Evolutionary conservation across 306 rosid species (phyloP).

Genomic region (Acacia acuminata): DNA sequence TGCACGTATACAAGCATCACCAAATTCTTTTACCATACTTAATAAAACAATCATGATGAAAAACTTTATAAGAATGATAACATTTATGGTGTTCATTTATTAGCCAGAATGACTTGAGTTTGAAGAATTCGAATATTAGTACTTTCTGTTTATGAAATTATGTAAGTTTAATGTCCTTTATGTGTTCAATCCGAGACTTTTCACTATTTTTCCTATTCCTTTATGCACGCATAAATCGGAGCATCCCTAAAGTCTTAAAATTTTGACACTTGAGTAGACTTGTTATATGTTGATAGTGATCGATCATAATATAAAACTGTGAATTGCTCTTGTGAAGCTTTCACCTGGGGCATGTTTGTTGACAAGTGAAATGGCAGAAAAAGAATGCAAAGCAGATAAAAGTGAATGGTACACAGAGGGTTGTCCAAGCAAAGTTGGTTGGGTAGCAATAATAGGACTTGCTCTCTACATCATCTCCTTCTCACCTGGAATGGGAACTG

Average conservation of each 20-base stretch:
- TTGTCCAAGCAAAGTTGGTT: constrained; percentile 43
- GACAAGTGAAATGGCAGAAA: constrained; percentile 37
- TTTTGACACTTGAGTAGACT: background rate
- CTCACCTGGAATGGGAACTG: constrained; percentile 74
- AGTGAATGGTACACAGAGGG: constrained; percentile 65
- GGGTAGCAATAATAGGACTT: constrained; percentile 49
- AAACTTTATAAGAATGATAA: no score
- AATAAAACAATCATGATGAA: no score
- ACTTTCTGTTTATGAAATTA: no score
- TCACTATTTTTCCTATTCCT: background rate
- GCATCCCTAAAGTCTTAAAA: background rate
- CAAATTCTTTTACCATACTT: no score
- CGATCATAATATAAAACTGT: background rate
- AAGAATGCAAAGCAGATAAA: constrained; percentile 32
- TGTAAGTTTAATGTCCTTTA: no score
- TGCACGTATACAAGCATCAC: no score
- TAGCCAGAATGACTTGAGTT: no score
- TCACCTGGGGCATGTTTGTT: constrained; percentile 62
- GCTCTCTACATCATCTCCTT: constrained; percentile 57
- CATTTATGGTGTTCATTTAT: no score
- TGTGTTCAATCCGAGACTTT: no score
- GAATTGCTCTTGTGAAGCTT: constrained; percentile 40
- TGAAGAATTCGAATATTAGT: no score
- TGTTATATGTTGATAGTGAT: background rate
- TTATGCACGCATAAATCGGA: background rate